Conservation (phyloP, 1,284 basidiomycete genomes). For the Mycena sp. region DNA sequence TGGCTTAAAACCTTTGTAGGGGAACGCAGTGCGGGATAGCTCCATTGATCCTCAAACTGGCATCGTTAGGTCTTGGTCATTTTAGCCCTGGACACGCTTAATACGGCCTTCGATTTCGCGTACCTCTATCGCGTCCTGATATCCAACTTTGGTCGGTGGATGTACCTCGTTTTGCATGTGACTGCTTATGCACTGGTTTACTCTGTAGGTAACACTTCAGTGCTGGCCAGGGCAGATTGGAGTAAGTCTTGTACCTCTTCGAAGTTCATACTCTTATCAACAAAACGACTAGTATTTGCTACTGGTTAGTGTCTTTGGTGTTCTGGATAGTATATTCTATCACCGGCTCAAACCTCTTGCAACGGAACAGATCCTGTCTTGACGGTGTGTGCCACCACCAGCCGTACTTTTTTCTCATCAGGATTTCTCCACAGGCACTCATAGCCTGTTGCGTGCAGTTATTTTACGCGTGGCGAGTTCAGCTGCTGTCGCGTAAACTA, state of each 20-base stretch:
- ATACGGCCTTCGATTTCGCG: conserved; percentile 41
- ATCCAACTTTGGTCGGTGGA: conserved; percentile 46
- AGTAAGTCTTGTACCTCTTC: neutral
- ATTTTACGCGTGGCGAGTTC: conserved; percentile 28
- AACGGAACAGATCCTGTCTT: conserved; percentile 23
- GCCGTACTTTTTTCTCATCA: neutral
- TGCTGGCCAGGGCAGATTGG: conserved; percentile 41
- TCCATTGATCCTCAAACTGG: neutral
- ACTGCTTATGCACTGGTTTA: neutral
- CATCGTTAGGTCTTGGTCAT: conserved; percentile 39
- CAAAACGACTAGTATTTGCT: too few species aligned
- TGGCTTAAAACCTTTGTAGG: conserved; percentile 20
- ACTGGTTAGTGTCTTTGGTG: too few species aligned
- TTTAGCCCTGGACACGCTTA: conserved; percentile 47
- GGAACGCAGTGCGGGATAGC: too few species aligned
- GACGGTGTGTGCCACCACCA: conserved; percentile 11
- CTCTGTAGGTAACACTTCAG: conserved; percentile 35
- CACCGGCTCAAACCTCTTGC: neutral
- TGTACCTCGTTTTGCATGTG: neutral
- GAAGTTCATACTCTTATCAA: neutral
- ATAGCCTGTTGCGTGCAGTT: conserved; percentile 25
- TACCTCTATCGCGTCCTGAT: conserved; percentile 50
- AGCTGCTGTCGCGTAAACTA: conserved; percentile 20
- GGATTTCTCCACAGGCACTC: conserved; percentile 4
- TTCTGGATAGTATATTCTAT: neutral